Evolutionary conservation across 371 early-diverging fungal species (phyloP).

Genomic region (Funneliformis caledonium): DNA sequence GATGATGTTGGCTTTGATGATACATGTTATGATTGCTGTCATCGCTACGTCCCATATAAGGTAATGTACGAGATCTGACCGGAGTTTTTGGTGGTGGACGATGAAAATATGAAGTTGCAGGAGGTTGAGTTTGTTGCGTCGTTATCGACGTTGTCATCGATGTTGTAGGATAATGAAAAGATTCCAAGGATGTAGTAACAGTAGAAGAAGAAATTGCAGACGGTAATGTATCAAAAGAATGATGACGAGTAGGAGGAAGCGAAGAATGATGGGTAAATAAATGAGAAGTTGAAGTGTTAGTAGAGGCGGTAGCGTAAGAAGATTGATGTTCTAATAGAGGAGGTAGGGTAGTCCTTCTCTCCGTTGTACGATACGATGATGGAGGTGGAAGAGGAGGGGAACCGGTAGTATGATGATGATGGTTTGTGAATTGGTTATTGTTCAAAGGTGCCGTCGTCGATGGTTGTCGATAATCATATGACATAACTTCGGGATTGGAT

Average conservation of each 20-base stretch:
- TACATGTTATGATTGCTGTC: not conserved
- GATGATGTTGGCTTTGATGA: not conserved
- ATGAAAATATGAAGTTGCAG: not conserved
- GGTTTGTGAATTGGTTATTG: not conserved
- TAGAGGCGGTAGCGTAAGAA: not conserved
- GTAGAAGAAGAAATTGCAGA: not conserved
- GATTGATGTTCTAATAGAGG: conserved; percentile 11
- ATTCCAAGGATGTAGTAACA: not conserved
- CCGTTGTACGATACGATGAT: not conserved
- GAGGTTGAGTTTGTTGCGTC: not conserved
- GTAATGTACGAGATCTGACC: not conserved
- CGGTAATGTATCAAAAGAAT: too few species aligned
- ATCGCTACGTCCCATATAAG: not conserved
- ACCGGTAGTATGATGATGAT: not conserved
- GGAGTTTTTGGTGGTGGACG: not conserved
- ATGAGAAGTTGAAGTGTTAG: conserved; percentile 4
- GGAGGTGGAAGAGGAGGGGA: not conserved
- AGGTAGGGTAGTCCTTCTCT: not conserved
- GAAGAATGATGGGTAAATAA: not conserved
- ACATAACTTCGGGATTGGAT: not conserved
- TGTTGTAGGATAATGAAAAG: not conserved
- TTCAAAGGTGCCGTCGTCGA: not conserved
- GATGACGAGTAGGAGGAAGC: not conserved
- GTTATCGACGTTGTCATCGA: not conserved
- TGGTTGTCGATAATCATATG: conserved; percentile 12